Conservation (phyloP, 192 early-diverging fungal species). For the Chytriomyces confervae region DNA sequence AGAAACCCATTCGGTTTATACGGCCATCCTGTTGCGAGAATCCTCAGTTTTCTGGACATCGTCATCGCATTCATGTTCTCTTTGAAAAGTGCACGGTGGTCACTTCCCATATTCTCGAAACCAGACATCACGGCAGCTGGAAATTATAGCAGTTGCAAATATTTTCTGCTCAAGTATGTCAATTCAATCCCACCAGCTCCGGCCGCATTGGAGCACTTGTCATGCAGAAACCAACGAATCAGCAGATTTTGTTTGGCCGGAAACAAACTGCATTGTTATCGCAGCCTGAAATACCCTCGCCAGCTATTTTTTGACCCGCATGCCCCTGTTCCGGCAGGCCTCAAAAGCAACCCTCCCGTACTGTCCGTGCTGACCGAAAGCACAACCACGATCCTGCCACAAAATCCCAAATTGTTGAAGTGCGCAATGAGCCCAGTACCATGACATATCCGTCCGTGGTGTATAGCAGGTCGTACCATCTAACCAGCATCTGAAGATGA, state of each 20-base stretch:
- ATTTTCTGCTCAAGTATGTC: constrained; percentile 75
- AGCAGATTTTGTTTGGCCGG: constrained; percentile 78
- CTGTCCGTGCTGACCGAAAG: no score
- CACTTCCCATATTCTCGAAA: neutral
- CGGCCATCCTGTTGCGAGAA: constrained; percentile 79
- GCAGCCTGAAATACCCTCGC: neutral
- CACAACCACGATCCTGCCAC: no score
- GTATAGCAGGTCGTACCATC: no score
- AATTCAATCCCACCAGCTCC: constrained; percentile 67
- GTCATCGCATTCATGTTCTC: no score
- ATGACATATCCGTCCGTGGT: no score
- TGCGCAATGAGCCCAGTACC: no score
- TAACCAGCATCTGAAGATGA: no score
- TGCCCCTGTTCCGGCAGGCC: no score
- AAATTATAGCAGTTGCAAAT: constrained; percentile 93
- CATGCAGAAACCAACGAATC: constrained; percentile 85
- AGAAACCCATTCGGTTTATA: constrained; percentile 80
- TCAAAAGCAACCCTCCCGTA: no score
- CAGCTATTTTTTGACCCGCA: no score
- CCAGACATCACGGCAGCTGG: constrained; percentile 48
- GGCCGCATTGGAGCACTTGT: constrained; percentile 74
- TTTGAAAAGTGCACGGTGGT: no score
- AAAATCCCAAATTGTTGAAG: no score
- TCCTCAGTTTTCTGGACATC: neutral
- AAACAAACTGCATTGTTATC: neutral